phyloP scores from a whole-genome alignment of 2,329 filamentous ascomycete species.

The Colletotrichum cereale region DNA sequence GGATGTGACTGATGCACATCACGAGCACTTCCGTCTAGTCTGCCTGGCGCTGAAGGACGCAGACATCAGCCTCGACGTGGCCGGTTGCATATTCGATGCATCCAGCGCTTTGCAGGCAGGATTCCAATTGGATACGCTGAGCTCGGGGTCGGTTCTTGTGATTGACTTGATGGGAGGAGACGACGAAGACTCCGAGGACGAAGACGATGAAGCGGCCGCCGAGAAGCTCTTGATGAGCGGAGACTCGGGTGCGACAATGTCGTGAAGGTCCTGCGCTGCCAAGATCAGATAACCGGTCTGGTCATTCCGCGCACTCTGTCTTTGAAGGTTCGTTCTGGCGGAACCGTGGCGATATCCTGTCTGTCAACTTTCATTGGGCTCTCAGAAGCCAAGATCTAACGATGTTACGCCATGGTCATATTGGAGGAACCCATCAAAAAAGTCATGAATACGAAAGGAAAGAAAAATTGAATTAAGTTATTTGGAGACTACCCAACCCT shows the following conservation, averaged over 20 bases:
- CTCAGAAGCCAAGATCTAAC: too few relatives aligned
- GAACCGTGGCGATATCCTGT: neutral
- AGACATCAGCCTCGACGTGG: conserved; percentile 43
- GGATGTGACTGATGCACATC: conserved; percentile 39
- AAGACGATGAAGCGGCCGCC: conserved; percentile 36
- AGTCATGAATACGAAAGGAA: too few relatives aligned
- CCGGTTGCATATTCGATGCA: conserved; percentile 43
- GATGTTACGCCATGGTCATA: too few relatives aligned
- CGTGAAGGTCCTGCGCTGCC: neutral
- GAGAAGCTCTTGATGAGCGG: conserved; percentile 30
- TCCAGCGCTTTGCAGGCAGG: conserved; percentile 40
- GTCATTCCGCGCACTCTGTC: too few relatives aligned
- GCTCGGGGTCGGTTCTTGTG: conserved; percentile 41
- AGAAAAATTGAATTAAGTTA: neutral
- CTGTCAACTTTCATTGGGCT: too few relatives aligned
- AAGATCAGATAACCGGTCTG: too few relatives aligned
- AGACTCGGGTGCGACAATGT: conserved; percentile 21
- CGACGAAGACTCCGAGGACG: conserved; percentile 38
- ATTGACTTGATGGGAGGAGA: conserved; percentile 42
- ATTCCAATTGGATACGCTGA: conserved; percentile 43
- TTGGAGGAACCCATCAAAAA: neutral
- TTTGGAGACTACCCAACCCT: neutral
- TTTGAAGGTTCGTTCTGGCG: neutral
- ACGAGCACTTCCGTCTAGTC: conserved; percentile 43
- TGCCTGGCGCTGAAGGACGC: conserved; percentile 43